Evolutionary conservation across 2,329 filamentous ascomycete species (phyloP), one percentile per base, ranked within the genome.

Genomic region (Aspergillus quadrilineatus): DNA sequence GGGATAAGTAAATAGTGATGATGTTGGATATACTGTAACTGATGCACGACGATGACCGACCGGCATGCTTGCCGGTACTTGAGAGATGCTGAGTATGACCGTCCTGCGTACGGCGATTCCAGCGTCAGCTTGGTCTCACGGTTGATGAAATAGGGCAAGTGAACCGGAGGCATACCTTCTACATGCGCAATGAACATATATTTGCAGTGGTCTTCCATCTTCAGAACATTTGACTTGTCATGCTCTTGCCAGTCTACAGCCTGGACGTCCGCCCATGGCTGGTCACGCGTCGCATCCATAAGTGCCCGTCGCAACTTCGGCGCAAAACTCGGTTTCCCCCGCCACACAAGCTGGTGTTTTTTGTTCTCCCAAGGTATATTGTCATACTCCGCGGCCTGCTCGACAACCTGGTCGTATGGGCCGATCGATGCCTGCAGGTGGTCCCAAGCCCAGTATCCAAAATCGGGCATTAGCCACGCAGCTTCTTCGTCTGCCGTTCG

Each of bases 121-220:
- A 28, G 26, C 5, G 37, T 7, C n/a, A 41, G 37, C 15, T 28
- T 49, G 47, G 34, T 30, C 36, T 17, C 6, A 7, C 6, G 32
- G 26, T 3, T 4, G n/a, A 44, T 4, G 28, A n/a, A 14, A 37
- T 22, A 37, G 41, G 17, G 12, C 26, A 48, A 43, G 32, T 28
- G n/a, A 30, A 30, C 26, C 4, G 26, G 30, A 26, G n/a, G 48
- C 65, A 67, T 72, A 66, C 80, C 81, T 70, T 82, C 80, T 3
- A 80, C 80, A 60, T 83, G 79, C 3, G 78, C 75, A 22, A 82
- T 76, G 59, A 77, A 83, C 67, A 79, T 78, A 60, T 81, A 82
- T 30, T 73, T 72, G 67, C 81, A 83, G 65, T 82, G 80, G 50
- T 82, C 78, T 34, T 79, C 75, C 66, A 82, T 80, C 29, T 69